Evolutionary conservation across 768 basidiomycete species (phyloP).

Genomic region (Harrya chromipes): DNA sequence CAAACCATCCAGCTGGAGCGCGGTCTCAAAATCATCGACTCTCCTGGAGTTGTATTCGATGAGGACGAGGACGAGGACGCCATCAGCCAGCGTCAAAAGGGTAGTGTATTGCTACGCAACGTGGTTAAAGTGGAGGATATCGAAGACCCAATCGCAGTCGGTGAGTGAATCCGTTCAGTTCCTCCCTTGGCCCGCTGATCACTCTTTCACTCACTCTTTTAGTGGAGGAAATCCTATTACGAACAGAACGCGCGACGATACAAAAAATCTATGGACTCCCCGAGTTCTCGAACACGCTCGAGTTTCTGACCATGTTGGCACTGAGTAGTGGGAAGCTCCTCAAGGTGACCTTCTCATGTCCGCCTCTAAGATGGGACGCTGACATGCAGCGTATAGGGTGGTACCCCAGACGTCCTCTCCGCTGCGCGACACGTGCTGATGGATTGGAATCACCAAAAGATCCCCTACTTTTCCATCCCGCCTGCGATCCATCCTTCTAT

Average conservation of each 20-base stretch:
- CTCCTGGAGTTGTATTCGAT: slow-evolving; percentile 96
- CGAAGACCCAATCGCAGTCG: slow-evolving; percentile 85
- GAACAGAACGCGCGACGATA: slow-evolving; percentile 69
- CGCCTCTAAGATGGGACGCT: not conserved
- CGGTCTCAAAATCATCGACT: slow-evolving; percentile 89
- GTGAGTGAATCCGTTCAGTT: slow-evolving; percentile 41
- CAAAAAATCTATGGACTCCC: slow-evolving; percentile 87
- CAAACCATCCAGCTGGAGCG: slow-evolving; percentile 92
- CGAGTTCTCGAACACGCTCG: slow-evolving; percentile 62
- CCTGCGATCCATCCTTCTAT: slow-evolving; percentile 77
- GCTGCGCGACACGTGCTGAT: slow-evolving; percentile 78
- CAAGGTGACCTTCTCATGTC: slow-evolving; percentile 49
- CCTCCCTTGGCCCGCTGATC: not conserved
- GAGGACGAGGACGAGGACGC: slow-evolving; percentile 57
- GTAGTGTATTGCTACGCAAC: slow-evolving; percentile 76
- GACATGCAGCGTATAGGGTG: slow-evolving; percentile 51
- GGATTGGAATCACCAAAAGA: slow-evolving; percentile 97
- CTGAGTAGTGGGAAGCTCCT: slow-evolving; percentile 77
- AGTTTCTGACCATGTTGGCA: slow-evolving; percentile 90
- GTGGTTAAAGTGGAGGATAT: slow-evolving; percentile 90
- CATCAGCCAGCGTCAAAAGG: slow-evolving; percentile 44
- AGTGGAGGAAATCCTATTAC: slow-evolving; percentile 85
- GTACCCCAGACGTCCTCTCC: slow-evolving; percentile 82
- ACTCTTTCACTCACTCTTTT: not conserved
- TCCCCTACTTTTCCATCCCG: slow-evolving; percentile 82